Conservation (phyloP, 805 yeast genomes). For the Pachysolen tannophilus region DNA sequence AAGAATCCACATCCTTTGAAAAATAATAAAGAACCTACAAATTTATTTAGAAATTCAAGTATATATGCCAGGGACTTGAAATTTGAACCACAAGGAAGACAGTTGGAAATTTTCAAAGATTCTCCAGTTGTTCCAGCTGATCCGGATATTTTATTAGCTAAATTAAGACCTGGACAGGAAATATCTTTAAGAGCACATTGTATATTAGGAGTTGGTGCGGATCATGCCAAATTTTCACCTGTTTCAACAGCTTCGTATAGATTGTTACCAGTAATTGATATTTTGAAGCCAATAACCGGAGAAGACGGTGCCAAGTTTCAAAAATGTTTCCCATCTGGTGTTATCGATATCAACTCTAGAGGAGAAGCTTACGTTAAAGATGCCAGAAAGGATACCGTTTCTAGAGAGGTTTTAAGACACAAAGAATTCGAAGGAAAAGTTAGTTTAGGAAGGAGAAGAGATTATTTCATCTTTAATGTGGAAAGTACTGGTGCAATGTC, state of each 20-base stretch:
- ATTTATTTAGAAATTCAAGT: slow-evolving; percentile 73
- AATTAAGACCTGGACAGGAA: slow-evolving; percentile 95
- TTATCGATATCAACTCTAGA: slow-evolving; percentile 60
- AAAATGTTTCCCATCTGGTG: slow-evolving; percentile 91
- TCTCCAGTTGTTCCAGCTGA: slow-evolving; percentile 70
- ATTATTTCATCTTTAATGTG: slow-evolving; percentile 89
- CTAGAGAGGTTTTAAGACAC: slow-evolving; percentile 93
- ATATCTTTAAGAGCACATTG: slow-evolving; percentile 87
- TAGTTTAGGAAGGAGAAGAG: slow-evolving; percentile 83
- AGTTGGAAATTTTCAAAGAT: slow-evolving; percentile 59
- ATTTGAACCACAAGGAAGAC: slow-evolving; percentile 89
- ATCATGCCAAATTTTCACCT: slow-evolving; percentile 97
- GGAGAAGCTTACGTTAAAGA: slow-evolving; percentile 79
- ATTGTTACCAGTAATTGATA: slow-evolving; percentile 80
- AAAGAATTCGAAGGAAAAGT: slow-evolving; percentile 86
- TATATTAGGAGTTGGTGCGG: slow-evolving; percentile 83
- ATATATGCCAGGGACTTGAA: slow-evolving; percentile 86
- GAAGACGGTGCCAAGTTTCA: slow-evolving; percentile 71
- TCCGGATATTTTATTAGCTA: slow-evolving; percentile 85
- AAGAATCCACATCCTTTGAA: slow-evolving; percentile 78
- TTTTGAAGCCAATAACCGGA: slow-evolving; percentile 67
- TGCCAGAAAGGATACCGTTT: slow-evolving; percentile 92
- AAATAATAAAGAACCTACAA: slow-evolving; percentile 72
- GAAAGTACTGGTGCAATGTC: slow-evolving; percentile 96
- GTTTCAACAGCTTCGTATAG: slow-evolving; percentile 96